Base-by-base conservation (phyloP, 140 eudicot genomes). In the Artemisia princeps region DNA sequence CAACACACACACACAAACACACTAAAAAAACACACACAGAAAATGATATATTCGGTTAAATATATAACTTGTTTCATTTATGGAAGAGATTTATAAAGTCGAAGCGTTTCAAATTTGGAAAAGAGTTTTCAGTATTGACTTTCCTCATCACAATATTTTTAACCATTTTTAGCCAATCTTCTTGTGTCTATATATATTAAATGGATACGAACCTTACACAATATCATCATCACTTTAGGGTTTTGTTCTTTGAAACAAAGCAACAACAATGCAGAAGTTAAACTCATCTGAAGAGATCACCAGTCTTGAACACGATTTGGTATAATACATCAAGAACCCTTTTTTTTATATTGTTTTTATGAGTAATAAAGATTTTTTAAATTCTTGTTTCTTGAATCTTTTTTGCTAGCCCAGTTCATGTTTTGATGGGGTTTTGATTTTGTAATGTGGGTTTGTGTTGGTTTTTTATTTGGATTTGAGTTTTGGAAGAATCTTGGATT, bases 291-390 rank as follows among this genome's bases (percentile, higher is more conserved):
- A 80, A 19, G 81, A 77, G 62, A 72, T 71, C 73, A 68, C 70
- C 72, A 58, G 72, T 76, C 76, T 77, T 2, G 75, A 67, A 23
- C 77, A 62, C 71, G 74, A 80, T 72, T 68, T 76, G 85, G 84
- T 80, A 73, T 71, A 5, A 26, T 53, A 15, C 23, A 7, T 20
- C 54, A 49, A 23, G 4, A 19, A 10, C 6, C 53, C 15, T 48
- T 64, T 64, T 64, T 57, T 62, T 72, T 0, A 1, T 62, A 1
- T 54, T 10, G 0, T 14, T 55, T 6, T 10, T 1, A 0, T 64
- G 15, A 65, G 10, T 9, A 23, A 64, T 9, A 23, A 64, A 24
- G n/a, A 73, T 13, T 64, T 37, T 17, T 42, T 0, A 3, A 37
- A 0, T 23, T 72, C 45, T 46, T 62, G 6, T 56, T 70, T 70